Evolutionary conservation across 495 filamentous ascomycete genomes (phyloP), one percentile per base, ranked within the genome.

Genomic region (Lasiosphaeriaceae sp.): DNA sequence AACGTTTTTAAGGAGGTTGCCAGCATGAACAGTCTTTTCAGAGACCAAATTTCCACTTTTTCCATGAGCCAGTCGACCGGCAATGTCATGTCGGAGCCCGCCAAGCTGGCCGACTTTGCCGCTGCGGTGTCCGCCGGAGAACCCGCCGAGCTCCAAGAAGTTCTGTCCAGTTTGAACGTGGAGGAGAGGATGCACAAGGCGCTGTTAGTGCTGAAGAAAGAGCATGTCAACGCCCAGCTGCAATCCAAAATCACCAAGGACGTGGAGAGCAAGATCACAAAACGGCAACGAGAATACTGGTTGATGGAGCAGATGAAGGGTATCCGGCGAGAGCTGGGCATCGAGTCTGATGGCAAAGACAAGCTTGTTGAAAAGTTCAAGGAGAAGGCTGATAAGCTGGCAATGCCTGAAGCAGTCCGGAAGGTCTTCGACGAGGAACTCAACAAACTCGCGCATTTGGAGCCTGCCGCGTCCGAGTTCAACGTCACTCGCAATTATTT

Each of bases 281-380:
- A 97, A 75, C 87, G 94, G 11, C 94, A 99, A 67, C 86, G 94
- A 26, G 95, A 99, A 66, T 99, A 99, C 76, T 99, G 90, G 90
- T 76, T 99, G 19, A 93, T 94, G 90, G 94, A 99, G 71, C 95
- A 99, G 66, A 95, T 97, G 92, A 97, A 97, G 74, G 95, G 91
- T n/a, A 97, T 99, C 65, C 86, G 89, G 57, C 80, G 93, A 52
- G 95, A 99, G 69, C 80, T 99, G 20, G 95, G 95, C 14, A 90
- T 97, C 54, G 95, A 97, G 71, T 94, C 90, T 3, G 94, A 99
- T 65, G 94, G 95, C 31, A 99, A 96, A 71, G 94, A 99, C 57
- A 97, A 96, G 73, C 80, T 99, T 23, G 89, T 97, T 2, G 95
- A 97, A 72, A 94, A 88, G 66, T 99, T 97, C 75, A 93, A 88